phyloP scores from a whole-genome alignment of 305 asterid genomes.

The Ilex paraguariensis region DNA sequence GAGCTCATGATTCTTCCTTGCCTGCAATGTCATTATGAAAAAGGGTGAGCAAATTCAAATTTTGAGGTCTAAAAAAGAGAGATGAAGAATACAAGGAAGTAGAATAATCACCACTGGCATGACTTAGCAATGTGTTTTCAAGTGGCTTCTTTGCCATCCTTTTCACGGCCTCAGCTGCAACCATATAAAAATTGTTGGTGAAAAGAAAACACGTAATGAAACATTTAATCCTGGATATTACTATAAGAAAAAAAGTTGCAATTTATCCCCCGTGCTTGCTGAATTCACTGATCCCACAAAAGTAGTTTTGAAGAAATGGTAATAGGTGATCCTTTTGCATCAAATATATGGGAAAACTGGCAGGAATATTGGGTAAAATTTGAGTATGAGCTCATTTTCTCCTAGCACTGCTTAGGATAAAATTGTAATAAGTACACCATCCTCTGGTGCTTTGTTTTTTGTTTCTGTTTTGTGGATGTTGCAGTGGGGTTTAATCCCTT shows the following conservation, averaged over 20 bases:
- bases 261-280: no score
- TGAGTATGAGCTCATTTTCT: no score
- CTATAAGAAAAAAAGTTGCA: no score
- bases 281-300: no score
- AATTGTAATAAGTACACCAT: no score
- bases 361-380: background rate
- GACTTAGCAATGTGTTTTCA: constrained; percentile 20
- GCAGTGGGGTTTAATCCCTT: no score
- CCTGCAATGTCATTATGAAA: constrained; percentile 24
- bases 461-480: no score
- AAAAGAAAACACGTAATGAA: background rate
- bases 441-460: no score
- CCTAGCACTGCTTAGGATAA: no score
- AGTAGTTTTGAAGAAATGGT: no score
- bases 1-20: constrained; percentile 18
- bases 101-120: constrained; percentile 29
- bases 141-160: constrained; percentile 35
- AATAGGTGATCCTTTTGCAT: background rate
- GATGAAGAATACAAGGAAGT: constrained; percentile 4
- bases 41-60: constrained; percentile 7
- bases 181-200: background rate
- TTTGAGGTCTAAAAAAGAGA: constrained; percentile 5
- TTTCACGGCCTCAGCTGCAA: constrained; percentile 48
- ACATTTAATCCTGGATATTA: background rate
- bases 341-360: background rate